phyloP scores from a whole-genome alignment of 768 basidiomycete genomes.

The button mushroom (Agaricus bisporus) region DNA sequence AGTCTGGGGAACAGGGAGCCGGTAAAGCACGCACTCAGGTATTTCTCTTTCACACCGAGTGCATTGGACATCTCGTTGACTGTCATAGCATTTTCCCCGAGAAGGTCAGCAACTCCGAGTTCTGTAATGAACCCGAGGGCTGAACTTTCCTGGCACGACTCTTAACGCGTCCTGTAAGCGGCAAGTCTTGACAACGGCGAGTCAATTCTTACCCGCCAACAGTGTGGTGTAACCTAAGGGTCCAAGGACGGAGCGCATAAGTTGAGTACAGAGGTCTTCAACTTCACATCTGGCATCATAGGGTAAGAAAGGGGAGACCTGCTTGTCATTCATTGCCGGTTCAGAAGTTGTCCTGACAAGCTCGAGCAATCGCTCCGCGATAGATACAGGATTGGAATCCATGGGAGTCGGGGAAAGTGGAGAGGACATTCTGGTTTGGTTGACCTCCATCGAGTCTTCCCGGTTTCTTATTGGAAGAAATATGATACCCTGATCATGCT shows the following conservation, averaged over 20 bases:
- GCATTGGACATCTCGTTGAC: background rate
- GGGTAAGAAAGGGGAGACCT: background rate
- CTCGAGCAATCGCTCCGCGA: slow-evolving; percentile 2
- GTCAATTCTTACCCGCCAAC: background rate
- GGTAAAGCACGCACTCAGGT: background rate
- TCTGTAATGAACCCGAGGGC: background rate
- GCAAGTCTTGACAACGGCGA: background rate
- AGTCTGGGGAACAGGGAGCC: background rate
- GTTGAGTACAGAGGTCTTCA: background rate
- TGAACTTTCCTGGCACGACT: slow-evolving; percentile 6
- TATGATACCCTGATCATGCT: too few relatives aligned
- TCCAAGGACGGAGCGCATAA: background rate
- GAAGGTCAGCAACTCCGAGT: background rate
- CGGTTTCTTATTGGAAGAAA: too few relatives aligned
- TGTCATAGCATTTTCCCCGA: background rate
- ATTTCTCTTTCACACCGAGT: background rate
- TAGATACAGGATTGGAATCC: background rate
- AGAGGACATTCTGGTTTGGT: too few relatives aligned
- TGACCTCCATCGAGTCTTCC: too few relatives aligned
- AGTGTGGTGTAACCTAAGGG: slow-evolving; percentile 1
- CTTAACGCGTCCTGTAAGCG: background rate
- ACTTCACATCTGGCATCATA: slow-evolving; percentile 1
- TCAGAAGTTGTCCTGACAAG: background rate
- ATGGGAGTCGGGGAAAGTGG: too few relatives aligned
- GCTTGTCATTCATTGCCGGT: background rate